Percentiles rank a stretch among this genome's conserved stretches.
Evolutionary conservation across 805 yeast species (phyloP).

Genomic region (Wickerhamiella galacta): DNA sequence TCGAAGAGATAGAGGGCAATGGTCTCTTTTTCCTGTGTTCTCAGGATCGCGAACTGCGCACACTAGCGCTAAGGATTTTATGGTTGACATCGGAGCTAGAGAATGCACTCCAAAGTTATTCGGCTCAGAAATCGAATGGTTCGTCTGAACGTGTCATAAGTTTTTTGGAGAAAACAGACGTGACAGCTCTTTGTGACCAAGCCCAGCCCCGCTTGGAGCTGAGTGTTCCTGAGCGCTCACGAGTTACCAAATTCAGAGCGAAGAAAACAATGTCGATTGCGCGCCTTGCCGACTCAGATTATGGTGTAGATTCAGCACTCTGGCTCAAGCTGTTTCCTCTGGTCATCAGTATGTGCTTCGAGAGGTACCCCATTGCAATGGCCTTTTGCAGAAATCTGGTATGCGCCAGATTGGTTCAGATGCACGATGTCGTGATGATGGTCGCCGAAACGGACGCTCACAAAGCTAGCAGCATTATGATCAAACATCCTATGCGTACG

Average conservation of each 20-base stretch:
- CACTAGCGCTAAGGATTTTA: constrained; percentile 57
- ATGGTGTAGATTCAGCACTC: constrained; percentile 90
- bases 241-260: constrained; percentile 46
- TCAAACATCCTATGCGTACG: constrained; percentile 22
- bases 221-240: constrained; percentile 54
- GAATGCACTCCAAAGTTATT: constrained; percentile 48
- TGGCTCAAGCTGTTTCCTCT: constrained; percentile 85
- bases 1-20: constrained; percentile 92
- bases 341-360: constrained; percentile 53
- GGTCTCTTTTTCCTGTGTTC: constrained; percentile 85
- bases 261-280: constrained; percentile 51
- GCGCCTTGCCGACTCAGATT: constrained; percentile 71
- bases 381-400: constrained; percentile 85
- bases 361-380: constrained; percentile 77
- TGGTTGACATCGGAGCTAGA: constrained; percentile 77
- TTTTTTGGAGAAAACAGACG: constrained; percentile 54
- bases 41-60: constrained; percentile 61
- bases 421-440: constrained; percentile 27
- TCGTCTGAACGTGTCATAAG: constrained; percentile 33
- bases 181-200: constrained; percentile 41
- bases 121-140: constrained; percentile 11
- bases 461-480: constrained; percentile 7
- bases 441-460: constrained; percentile 12
- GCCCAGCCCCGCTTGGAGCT: constrained; percentile 31
- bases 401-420: constrained; percentile 73